These are phyloP conservation scores for Rhizopogon vulgaris DNA, from an alignment of 768 basidiomycete species.

Conservation along the genomic window DNA sequence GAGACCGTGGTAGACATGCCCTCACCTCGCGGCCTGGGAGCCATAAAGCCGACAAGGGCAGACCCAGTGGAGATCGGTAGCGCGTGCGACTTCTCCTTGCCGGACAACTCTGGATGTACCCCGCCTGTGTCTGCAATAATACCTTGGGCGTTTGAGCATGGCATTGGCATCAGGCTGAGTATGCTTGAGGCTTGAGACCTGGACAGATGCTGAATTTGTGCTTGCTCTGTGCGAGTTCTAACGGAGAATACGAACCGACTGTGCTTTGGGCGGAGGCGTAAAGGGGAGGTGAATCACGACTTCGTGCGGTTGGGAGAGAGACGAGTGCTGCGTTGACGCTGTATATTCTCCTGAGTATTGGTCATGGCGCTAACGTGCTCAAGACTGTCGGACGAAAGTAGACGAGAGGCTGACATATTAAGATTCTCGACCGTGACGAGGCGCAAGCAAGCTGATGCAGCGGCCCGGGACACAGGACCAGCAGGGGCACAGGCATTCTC, in stretches of 20 bases:
- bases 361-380: background rate
- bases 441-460: too few species aligned
- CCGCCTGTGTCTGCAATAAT: background rate
- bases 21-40: background rate
- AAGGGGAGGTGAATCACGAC: constrained; percentile 20
- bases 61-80: background rate
- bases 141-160: background rate
- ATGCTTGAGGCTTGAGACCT: background rate
- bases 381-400: too few species aligned
- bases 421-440: too few species aligned
- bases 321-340: constrained; percentile 19
- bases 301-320: constrained; percentile 11
- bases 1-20: background rate
- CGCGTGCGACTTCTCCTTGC: background rate
- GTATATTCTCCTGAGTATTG: background rate
- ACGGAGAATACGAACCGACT: constrained; percentile 17
- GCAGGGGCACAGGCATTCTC: too few species aligned
- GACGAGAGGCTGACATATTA: too few species aligned
- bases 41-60: background rate
- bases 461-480: too few species aligned
- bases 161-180: background rate
- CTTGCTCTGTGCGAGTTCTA: constrained; percentile 15
- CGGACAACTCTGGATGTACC: background rate
- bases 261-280: constrained; percentile 10
- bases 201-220: background rate